Percentiles rank a stretch among this genome's conserved stretches.
These are phyloP conservation scores for Verticillium klebahnii DNA, from an alignment of 2,329 filamentous ascomycete species.

Conservation along the genomic window DNA sequence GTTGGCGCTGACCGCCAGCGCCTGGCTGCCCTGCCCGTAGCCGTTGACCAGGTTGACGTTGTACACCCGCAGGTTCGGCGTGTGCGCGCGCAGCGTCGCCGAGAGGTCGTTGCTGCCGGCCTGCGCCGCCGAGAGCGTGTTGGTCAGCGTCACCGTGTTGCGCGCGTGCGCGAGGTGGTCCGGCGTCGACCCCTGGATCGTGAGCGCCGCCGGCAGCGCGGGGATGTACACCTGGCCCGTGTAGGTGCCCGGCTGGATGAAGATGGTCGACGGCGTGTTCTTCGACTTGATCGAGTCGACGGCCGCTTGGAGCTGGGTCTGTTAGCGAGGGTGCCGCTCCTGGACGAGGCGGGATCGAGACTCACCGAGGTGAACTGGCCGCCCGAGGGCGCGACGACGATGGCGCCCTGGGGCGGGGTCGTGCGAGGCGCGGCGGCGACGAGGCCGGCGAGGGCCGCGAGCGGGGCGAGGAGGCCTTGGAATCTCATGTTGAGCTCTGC, in stretches of 20 bases:
- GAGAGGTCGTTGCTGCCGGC: slow-evolving; percentile 49
- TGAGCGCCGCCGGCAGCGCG: slow-evolving; percentile 41
- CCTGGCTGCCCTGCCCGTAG: slow-evolving; percentile 42
- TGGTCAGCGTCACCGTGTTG: slow-evolving; percentile 52
- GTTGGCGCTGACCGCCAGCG: slow-evolving; percentile 41
- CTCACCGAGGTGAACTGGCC: slow-evolving; percentile 9
- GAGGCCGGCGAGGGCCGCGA: not conserved
- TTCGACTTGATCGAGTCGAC: slow-evolving; percentile 51
- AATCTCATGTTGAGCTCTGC: slow-evolving; percentile 3
- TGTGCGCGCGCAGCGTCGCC: slow-evolving; percentile 39
- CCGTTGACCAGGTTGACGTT: slow-evolving; percentile 52
- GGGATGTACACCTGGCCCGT: slow-evolving; percentile 53
- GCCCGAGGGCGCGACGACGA: slow-evolving; percentile 40
- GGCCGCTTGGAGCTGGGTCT: slow-evolving; percentile 44
- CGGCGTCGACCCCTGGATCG: slow-evolving; percentile 54
- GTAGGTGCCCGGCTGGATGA: slow-evolving; percentile 64
- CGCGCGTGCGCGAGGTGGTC: slow-evolving; percentile 44
- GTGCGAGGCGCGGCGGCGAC: slow-evolving; percentile 26
- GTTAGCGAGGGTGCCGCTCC: not conserved
- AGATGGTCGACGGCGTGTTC: slow-evolving; percentile 51
- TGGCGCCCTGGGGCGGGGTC: slow-evolving; percentile 40
- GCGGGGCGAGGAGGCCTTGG: not conserved
- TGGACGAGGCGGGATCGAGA: no score
- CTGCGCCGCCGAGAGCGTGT: slow-evolving; percentile 31
- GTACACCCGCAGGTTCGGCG: slow-evolving; percentile 53